Evolutionary conservation across 2,329 filamentous ascomycete genomes (phyloP).

Genomic region (Epichloe coenophiala): DNA sequence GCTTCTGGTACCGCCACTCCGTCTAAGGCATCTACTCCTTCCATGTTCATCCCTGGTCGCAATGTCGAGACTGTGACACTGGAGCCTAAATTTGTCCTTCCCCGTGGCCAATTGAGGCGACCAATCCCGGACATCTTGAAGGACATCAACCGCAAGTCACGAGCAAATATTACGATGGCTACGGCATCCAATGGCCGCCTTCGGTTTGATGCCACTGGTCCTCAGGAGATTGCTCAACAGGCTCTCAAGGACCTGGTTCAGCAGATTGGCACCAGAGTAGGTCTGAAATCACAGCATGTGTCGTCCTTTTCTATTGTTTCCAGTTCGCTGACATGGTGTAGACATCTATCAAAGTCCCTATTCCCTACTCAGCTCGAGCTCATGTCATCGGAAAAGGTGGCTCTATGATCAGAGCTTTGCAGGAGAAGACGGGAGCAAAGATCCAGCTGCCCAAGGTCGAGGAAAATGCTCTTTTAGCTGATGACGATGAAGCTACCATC

Average conservation of each 20-base stretch:
- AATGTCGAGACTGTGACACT: constrained; percentile 66
- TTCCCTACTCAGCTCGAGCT: constrained; percentile 71
- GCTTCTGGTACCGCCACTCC: constrained; percentile 40
- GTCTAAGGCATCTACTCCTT: constrained; percentile 21
- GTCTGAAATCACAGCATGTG: constrained; percentile 11
- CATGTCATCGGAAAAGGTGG: constrained; percentile 92
- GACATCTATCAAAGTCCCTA: constrained; percentile 55
- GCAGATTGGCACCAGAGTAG: constrained; percentile 75
- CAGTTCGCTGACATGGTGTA: constrained; percentile 11
- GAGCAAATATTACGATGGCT: constrained; percentile 70
- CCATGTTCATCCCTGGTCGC: constrained; percentile 69
- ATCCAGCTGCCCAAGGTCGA: constrained; percentile 82
- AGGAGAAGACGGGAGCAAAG: constrained; percentile 77
- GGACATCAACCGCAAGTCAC: constrained; percentile 85
- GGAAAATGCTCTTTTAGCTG: constrained; percentile 40
- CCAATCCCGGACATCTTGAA: constrained; percentile 69
- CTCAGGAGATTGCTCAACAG: constrained; percentile 70
- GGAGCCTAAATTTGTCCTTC: constrained; percentile 61
- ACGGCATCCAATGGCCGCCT: constrained; percentile 58
- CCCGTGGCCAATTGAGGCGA: constrained; percentile 66
- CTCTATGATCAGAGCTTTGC: constrained; percentile 76
- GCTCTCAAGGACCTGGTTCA: constrained; percentile 80
- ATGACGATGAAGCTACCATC: constrained; percentile 72
- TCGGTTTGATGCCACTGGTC: constrained; percentile 75
- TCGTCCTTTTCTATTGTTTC: background rate